Evolutionary conservation across 2,329 filamentous ascomycete species (phyloP).

Genomic region (Seiridium unicorne): DNA sequence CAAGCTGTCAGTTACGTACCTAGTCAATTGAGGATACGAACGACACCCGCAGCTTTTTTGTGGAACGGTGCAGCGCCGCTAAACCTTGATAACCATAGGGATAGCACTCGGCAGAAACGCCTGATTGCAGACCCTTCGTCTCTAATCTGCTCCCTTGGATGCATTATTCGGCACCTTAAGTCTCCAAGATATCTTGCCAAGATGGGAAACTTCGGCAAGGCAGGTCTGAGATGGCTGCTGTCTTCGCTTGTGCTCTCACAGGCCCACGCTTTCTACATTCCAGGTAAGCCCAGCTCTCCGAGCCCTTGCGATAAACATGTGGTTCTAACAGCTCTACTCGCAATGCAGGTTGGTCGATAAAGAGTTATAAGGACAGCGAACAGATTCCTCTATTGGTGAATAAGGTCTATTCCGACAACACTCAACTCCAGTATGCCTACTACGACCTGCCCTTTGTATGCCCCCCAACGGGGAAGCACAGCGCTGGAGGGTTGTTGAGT

Average conservation of each 20-base stretch:
- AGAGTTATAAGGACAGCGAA: slow-evolving; percentile 74
- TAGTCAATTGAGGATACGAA: neutral
- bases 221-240: slow-evolving; percentile 41
- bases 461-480: slow-evolving; percentile 68
- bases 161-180: neutral
- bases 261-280: slow-evolving; percentile 76
- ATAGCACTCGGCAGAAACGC: neutral
- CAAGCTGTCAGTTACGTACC: no score
- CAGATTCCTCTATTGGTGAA: slow-evolving; percentile 84
- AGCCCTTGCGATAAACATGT: neutral
- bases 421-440: slow-evolving; percentile 88
- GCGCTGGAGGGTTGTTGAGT: slow-evolving; percentile 67
- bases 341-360: slow-evolving; percentile 73
- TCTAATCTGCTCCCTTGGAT: neutral
- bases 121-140: neutral
- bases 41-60: neutral
- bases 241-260: slow-evolving; percentile 45
- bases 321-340: slow-evolving; percentile 8
- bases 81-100: neutral
- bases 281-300: slow-evolving; percentile 56
- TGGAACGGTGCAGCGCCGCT: neutral
- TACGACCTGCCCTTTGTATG: slow-evolving; percentile 86
- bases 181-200: neutral
- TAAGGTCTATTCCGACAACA: slow-evolving; percentile 88
- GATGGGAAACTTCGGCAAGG: slow-evolving; percentile 21